Evolutionary conservation across 139 green algal genomes (phyloP), one percentile per base, ranked within the genome.

Genomic region (Gonium pectorale): DNA sequence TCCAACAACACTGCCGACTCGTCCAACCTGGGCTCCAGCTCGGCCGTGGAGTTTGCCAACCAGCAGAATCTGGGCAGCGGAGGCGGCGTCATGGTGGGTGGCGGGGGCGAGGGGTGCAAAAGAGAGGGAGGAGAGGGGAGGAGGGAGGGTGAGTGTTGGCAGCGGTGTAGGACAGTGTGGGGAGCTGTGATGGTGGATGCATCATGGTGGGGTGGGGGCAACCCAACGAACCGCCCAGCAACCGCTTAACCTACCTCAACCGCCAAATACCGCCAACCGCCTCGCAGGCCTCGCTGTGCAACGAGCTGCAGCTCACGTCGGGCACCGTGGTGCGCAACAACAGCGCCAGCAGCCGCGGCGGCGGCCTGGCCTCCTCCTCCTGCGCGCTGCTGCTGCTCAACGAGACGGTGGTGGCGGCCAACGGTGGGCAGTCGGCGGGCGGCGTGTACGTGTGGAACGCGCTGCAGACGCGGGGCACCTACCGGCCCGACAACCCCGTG

Each of bases 291-390:
- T 35, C 41, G 13, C 4, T 3, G 38, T 71, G 59, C 41, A 82
- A 82, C 43, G 75, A 82, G 43, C 43, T 82, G 59, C 59, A 62
- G 38, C n/a, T 71, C 2, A 81, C 52, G 11, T 29, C 56, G 40
- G 40, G 74, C 38, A 70, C 74, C 1, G 35, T 5, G 3, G 3
- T 81, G 27, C 5, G n/a, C 37, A 29, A 59, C 40, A 81, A 81
- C 59, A 60, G 4, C 38, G 74, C 74, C 56, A 69, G n/a, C 40
- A 13, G 26, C 19, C 59, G 59, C 38, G 75, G 75, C 43, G 75
- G 54, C 60, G 75, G 9, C n/a, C 0, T 82, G 5, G 38, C 26
- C 19, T 59, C 60, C 8, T 0, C 5, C 2, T 38, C 75, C 13
- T 82, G 75, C 31, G 75, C 38, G 0, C 29, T 82, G n/a, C n/a